Percentiles rank a stretch among this genome's conserved stretches.
phyloP scores from a whole-genome alignment of 2,329 filamentous ascomycete species.

The Cercospora brassicicola region DNA sequence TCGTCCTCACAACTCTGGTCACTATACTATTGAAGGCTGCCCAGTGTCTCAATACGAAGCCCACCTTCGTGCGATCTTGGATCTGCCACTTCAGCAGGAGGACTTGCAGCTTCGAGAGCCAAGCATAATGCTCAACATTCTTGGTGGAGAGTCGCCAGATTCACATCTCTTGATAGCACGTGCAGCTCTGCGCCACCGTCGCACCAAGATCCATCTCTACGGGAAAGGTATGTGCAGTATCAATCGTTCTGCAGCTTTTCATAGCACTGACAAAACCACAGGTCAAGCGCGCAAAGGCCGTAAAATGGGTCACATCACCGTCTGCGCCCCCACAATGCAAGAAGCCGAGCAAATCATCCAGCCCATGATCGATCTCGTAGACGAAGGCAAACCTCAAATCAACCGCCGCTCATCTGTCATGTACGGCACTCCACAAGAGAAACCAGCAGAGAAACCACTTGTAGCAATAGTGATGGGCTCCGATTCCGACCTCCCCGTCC shows the following conservation, averaged over 20 bases:
- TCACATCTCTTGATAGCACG: slow-evolving; percentile 63
- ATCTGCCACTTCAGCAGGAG: slow-evolving; percentile 56
- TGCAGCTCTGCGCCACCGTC: slow-evolving; percentile 57
- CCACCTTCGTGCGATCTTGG: slow-evolving; percentile 80
- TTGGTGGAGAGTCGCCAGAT: slow-evolving; percentile 65
- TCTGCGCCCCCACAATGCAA: slow-evolving; percentile 68
- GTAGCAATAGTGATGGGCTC: slow-evolving; percentile 84
- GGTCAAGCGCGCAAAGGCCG: slow-evolving; percentile 73
- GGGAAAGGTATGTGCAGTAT: slow-evolving; percentile 62
- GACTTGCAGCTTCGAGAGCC: slow-evolving; percentile 60
- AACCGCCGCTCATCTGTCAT: slow-evolving; percentile 38
- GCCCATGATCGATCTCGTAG: slow-evolving; percentile 66
- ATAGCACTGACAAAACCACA: background rate
- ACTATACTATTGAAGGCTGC: slow-evolving; percentile 92
- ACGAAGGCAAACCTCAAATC: slow-evolving; percentile 48
- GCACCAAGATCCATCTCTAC: slow-evolving; percentile 76
- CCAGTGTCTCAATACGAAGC: slow-evolving; percentile 88
- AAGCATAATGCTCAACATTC: slow-evolving; percentile 77
- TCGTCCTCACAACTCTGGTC: slow-evolving; percentile 84
- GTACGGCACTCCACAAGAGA: slow-evolving; percentile 15
- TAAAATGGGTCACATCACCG: slow-evolving; percentile 93
- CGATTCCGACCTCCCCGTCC: slow-evolving; percentile 70
- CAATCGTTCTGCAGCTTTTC: background rate
- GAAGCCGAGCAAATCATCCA: slow-evolving; percentile 68
- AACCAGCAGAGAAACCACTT: slow-evolving; percentile 50